These are phyloP conservation scores for Aphanomyces cochlioides DNA, from an alignment of 352 stramenopile genomes.

Conservation along the genomic window DNA sequence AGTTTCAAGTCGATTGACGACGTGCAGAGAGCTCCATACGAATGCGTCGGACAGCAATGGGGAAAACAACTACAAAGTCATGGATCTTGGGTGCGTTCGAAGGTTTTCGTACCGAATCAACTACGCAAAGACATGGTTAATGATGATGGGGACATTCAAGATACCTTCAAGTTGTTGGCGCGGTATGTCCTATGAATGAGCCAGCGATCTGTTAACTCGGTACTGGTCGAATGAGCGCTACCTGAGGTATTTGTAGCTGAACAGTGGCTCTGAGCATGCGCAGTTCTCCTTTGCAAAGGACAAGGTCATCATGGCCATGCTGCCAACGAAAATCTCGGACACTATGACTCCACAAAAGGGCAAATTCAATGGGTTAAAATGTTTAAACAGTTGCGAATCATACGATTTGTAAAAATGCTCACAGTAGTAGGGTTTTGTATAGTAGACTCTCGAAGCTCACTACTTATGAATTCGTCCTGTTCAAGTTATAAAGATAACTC, in stretches of 20 bases:
- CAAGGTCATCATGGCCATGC: not conserved
- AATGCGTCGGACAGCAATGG: slow-evolving; percentile 25
- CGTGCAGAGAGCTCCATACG: slow-evolving; percentile 24
- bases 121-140: slow-evolving; percentile 1
- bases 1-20: slow-evolving; percentile 1
- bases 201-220: not conserved
- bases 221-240: not conserved
- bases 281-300: slow-evolving; percentile 1
- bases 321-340: too few species aligned
- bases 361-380: too few species aligned
- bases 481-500: too few species aligned
- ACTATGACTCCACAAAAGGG: too few species aligned
- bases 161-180: slow-evolving; percentile 23
- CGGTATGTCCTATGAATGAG: slow-evolving; percentile 18
- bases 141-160: not conserved
- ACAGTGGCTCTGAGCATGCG: not conserved
- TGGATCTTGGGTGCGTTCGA: too few species aligned
- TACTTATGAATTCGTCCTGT: too few species aligned
- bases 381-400: too few species aligned
- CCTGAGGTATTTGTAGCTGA: slow-evolving; percentile 23
- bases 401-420: too few species aligned
- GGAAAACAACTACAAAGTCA: slow-evolving; percentile 26
- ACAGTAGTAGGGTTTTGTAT: too few species aligned
- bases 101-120: slow-evolving; percentile 22
- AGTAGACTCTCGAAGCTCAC: too few species aligned